Base-by-base conservation (phyloP, 768 basidiomycete species). In the Tricholoma bakamatsutake region DNA sequence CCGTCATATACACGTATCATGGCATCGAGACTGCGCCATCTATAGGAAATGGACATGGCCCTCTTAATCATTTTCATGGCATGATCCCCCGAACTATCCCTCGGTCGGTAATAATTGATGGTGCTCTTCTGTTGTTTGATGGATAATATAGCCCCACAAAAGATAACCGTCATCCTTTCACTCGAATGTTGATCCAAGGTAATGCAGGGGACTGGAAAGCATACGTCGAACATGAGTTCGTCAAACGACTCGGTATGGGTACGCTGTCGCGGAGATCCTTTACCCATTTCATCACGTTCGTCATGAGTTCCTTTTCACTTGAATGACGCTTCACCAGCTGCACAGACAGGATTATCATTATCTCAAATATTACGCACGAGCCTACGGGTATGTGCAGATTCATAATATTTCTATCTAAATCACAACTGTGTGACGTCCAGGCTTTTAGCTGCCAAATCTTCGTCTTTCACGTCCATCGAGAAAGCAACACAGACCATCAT, bases 211-310 rank as follows among this genome's bases (percentile, higher is more conserved):
- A 79, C 3, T 90, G 93, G 91, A 81, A 81, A 56, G 72, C 74
- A 51, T 94, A 89, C 61, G 85, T 94, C 0, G 72, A 90, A 62
- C 94, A 98, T 62, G 83, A 88, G 1, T 98, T 96, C 61, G 90
- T 95, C 28, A 74, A 76, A 53, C 80, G 83, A 49, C 76, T 97
- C 0, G 93, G 88, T 0, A 70, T 77, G 50, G 93, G 92, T 0
- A 86, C 81, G 0, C 78, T 95, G 2, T 74, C 81, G 0, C 71
- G 69, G 37, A 74, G 81, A n/a, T 71, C 77, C 18, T 98, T 96
- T 67, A 63, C 88, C 12, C 85, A 93, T 64, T 97, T 95, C 66
- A 85, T 96, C 69, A 87, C 85, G 90, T 91, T 55, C 50, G 83
- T 60, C 5, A n/a, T 24, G 2, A 15, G 4, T 52, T 37, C 18